Evolutionary conservation across 2,329 filamentous ascomycete species (phyloP).

Genomic region (Beauveria asiatica): DNA sequence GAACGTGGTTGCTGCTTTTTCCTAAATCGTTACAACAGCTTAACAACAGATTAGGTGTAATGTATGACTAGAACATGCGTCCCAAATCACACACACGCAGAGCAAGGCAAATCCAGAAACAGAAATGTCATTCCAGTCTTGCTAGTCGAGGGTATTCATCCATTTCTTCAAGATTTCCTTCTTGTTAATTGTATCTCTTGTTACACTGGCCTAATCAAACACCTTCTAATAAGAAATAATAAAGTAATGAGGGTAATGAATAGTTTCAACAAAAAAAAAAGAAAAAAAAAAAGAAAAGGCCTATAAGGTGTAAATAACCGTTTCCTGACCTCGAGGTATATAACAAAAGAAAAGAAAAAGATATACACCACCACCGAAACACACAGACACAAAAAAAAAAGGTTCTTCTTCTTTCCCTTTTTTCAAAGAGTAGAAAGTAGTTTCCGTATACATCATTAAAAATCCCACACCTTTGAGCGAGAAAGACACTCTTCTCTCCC

Average conservation of each 20-base stretch:
- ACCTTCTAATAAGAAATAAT: conserved; percentile 2
- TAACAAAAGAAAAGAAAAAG: neutral
- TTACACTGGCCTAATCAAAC: neutral
- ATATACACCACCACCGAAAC: neutral
- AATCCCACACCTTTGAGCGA: neutral
- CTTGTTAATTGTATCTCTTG: neutral
- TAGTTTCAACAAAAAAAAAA: neutral
- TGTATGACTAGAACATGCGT: too few species aligned
- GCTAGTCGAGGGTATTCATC: too few species aligned
- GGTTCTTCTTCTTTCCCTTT: neutral
- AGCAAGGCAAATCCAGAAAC: too few species aligned
- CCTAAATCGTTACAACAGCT: too few species aligned
- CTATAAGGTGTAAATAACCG: neutral
- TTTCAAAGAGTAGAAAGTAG: neutral
- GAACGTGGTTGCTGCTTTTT: too few species aligned
- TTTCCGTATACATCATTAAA: conserved; percentile 9
- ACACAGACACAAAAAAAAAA: neutral
- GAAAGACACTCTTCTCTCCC: neutral
- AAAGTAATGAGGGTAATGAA: neutral
- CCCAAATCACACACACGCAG: too few species aligned
- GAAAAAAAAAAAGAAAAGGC: neutral
- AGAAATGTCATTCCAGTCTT: neutral
- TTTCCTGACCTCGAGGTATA: neutral
- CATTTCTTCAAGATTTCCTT: neutral
- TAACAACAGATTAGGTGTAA: too few species aligned